Base-by-base conservation (phyloP, 2,329 filamentous ascomycete genomes). In the Helminthosporium solani region DNA sequence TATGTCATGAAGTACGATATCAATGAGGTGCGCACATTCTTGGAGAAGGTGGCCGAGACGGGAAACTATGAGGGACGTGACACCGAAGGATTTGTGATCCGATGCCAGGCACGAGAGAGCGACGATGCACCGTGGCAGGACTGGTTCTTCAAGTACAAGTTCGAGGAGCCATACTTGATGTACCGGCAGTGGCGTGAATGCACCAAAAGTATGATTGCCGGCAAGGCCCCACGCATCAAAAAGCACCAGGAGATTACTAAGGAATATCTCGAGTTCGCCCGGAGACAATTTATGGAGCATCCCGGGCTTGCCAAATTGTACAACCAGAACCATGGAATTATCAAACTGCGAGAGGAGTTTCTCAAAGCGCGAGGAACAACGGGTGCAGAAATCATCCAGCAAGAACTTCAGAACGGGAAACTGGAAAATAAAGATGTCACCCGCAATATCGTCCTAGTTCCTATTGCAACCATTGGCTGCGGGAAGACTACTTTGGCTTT, bases 81-180 rank as follows among this genome's bases (percentile, higher is more conserved):
- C 57, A 92, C 96, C 0, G 94, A 99, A 71, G 94, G 94, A 3
- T 99, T 99, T 60, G 94, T 99, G 46, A 87, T 99, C 57, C 86
- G 94, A 45, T 97, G 94, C 51, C 79, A 88, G 83, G 74, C 84
- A 76, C 76, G 77, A 65, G 71, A 83, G 21, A 74, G 75, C 0
- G 73, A 71, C 1, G 66, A 68, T 12, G 70, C 68, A 2, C 79
- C 81, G 0, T 94, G 85, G 67, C 74, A 81, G n/a, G 91, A 99
- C 68, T 99, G 94, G 94, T 99, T 99, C 73, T 99, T 99, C 84
- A 99, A 99, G 73, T 99, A 91, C 81, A 99, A 99, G 74, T 99
- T 99, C 50, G 94, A 99, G 65, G 94, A 99, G 73, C 94, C 94
- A 0, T 99, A 99, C 67, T 76, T 99, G 50, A 95, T 99, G 90